Evolutionary conservation across 106 monocot genomes (phyloP).

Genomic region (Iris macrosiphon): DNA sequence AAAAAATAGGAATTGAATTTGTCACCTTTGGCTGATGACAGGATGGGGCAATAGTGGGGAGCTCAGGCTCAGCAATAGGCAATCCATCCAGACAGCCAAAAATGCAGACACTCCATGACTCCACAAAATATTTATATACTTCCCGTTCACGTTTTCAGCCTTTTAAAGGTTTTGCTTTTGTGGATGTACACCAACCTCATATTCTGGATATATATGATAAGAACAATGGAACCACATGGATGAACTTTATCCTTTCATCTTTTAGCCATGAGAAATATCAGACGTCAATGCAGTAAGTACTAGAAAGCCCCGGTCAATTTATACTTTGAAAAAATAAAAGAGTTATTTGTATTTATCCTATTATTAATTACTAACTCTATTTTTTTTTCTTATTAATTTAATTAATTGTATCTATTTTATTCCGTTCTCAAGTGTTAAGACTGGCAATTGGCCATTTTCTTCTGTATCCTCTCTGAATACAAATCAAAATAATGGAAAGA

Average conservation of each 20-base stretch:
- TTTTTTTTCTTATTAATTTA: no score
- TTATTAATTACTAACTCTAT: no score
- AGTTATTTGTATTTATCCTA: no score
- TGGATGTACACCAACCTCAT: conserved; percentile 35
- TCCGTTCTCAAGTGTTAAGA: no score
- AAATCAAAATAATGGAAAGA: no score
- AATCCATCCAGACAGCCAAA: conserved; percentile 33
- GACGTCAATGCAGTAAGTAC: no score
- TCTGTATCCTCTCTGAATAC: no score
- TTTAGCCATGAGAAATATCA: not conserved
- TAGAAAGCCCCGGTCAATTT: no score
- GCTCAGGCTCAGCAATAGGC: conserved; percentile 26
- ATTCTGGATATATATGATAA: conserved; percentile 24
- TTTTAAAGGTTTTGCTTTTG: conserved; percentile 14
- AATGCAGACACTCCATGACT: conserved; percentile 9
- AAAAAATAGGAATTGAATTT: not conserved
- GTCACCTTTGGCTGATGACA: conserved; percentile 26
- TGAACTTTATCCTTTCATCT: conserved; percentile 4
- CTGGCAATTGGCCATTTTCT: no score
- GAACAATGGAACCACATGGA: conserved; percentile 1
- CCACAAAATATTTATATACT: conserved; percentile 10
- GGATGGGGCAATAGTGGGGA: conserved; percentile 20
- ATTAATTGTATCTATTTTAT: no score
- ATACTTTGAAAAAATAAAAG: no score
- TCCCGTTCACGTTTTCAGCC: not conserved